Percentiles rank a stretch among this genome's conserved stretches.
phyloP scores from a whole-genome alignment of 2,329 filamentous ascomycete genomes.

The Xylariales sp. region DNA sequence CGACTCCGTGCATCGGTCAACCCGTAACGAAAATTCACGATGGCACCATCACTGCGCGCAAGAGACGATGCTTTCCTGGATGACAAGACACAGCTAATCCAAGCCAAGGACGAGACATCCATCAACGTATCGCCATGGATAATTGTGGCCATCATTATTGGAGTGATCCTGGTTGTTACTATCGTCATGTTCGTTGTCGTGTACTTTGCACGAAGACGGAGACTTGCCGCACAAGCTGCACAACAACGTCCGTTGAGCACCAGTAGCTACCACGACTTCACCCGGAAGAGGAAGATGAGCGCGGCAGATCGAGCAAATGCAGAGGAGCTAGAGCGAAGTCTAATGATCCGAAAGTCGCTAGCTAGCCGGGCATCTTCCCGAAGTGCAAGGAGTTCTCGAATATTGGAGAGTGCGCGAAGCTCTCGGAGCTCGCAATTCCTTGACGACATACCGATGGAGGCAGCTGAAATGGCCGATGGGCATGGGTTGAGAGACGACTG shows the following conservation, averaged over 20 bases:
- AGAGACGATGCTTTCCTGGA: no score
- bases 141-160: constrained; percentile 20
- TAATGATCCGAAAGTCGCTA: constrained; percentile 28
- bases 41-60: no score
- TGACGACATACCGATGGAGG: constrained; percentile 14
- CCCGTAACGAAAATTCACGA: no score
- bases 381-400: constrained; percentile 9
- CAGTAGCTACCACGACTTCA: neutral
- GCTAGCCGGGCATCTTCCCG: constrained; percentile 20
- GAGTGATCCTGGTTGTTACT: constrained; percentile 15
- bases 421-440: constrained; percentile 2
- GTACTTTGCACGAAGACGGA: constrained; percentile 15
- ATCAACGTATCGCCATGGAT: constrained; percentile 17
- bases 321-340: constrained; percentile 23
- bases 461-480: constrained; percentile 17
- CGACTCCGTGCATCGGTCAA: no score
- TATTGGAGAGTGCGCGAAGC: constrained; percentile 10
- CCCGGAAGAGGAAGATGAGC: constrained; percentile 13
- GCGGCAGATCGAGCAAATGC: constrained; percentile 14
- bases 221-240: constrained; percentile 8
- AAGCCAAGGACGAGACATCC: no score
- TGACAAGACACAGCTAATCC: no score
- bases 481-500: constrained; percentile 26
- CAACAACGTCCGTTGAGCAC: constrained; percentile 1
- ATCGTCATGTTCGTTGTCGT: constrained; percentile 16